Conservation (phyloP, 1,284 basidiomycete genomes). For the Sanghuangporus baumii region DNA sequence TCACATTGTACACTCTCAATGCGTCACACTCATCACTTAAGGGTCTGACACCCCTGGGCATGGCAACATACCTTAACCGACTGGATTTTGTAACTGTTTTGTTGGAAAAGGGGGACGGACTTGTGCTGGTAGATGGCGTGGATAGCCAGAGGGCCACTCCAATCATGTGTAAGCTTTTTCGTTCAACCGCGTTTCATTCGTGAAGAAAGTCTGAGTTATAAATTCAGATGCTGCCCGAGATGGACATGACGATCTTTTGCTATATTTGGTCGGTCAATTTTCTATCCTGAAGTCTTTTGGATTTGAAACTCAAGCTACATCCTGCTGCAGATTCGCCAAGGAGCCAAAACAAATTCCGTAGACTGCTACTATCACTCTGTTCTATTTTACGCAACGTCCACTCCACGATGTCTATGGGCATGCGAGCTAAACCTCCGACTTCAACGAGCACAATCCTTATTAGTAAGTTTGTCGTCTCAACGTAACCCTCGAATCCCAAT, state of each 20-base stretch:
- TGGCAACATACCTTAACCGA: slow-evolving; percentile 69
- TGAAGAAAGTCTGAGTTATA: slow-evolving; percentile 6
- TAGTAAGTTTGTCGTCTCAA: slow-evolving; percentile 33
- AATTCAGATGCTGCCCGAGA: slow-evolving; percentile 65
- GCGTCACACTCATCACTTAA: slow-evolving; percentile 58
- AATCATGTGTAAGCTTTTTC: slow-evolving; percentile 62
- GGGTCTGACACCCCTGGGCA: slow-evolving; percentile 66
- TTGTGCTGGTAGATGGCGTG: slow-evolving; percentile 63
- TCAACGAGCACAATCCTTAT: slow-evolving; percentile 49
- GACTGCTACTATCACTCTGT: slow-evolving; percentile 65
- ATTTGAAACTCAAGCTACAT: slow-evolving; percentile 20
- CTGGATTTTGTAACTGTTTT: slow-evolving; percentile 50
- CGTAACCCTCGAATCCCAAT: slow-evolving; percentile 1
- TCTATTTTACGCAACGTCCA: slow-evolving; percentile 56
- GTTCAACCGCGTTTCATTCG: neutral
- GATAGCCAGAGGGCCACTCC: slow-evolving; percentile 68
- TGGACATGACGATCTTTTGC: slow-evolving; percentile 55
- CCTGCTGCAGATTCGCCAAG: slow-evolving; percentile 46
- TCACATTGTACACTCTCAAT: slow-evolving; percentile 63
- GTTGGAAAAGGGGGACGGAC: slow-evolving; percentile 50
- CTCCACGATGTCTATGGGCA: slow-evolving; percentile 57
- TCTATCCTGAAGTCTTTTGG: slow-evolving; percentile 11
- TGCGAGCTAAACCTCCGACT: slow-evolving; percentile 61
- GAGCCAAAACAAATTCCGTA: slow-evolving; percentile 63
- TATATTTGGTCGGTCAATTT: slow-evolving; percentile 46